phyloP scores from a whole-genome alignment of 441 rosid genomes.

The Hura crepitans region DNA sequence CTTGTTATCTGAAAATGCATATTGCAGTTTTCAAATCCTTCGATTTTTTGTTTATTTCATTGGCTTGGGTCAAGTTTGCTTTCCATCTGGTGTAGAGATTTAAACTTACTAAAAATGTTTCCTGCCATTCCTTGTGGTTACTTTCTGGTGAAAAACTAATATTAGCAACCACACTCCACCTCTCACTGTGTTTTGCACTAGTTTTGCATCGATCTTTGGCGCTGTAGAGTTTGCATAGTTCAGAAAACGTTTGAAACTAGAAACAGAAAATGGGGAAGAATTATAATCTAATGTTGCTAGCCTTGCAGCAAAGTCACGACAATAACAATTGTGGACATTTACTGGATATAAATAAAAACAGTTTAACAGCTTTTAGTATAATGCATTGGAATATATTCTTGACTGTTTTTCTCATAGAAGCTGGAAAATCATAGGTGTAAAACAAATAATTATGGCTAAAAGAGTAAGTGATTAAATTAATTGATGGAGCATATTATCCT shows the following conservation, averaged over 20 bases:
- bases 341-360: conserved; percentile 1
- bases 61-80: not conserved
- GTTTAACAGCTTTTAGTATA: not conserved
- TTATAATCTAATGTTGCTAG: not conserved
- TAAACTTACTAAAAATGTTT: not conserved
- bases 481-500: not conserved
- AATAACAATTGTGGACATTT: not conserved
- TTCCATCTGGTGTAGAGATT: conserved; percentile 4
- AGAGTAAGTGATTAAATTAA: not conserved
- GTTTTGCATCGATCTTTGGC: not conserved
- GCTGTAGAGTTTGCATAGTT: not conserved
- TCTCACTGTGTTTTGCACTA: not conserved
- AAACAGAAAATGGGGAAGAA: not conserved
- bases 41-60: not conserved
- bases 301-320: not conserved
- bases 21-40: not conserved
- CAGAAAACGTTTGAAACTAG: too few species aligned
- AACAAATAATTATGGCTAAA: not conserved
- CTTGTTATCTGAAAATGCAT: not conserved
- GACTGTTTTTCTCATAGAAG: too few species aligned
- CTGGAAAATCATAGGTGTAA: too few species aligned
- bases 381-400: not conserved
- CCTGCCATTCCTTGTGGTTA: not conserved
- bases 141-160: not conserved
- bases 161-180: not conserved